Evolutionary conservation across 2,329 filamentous ascomycete species (phyloP).

Genomic region (Fusarium sp.): DNA sequence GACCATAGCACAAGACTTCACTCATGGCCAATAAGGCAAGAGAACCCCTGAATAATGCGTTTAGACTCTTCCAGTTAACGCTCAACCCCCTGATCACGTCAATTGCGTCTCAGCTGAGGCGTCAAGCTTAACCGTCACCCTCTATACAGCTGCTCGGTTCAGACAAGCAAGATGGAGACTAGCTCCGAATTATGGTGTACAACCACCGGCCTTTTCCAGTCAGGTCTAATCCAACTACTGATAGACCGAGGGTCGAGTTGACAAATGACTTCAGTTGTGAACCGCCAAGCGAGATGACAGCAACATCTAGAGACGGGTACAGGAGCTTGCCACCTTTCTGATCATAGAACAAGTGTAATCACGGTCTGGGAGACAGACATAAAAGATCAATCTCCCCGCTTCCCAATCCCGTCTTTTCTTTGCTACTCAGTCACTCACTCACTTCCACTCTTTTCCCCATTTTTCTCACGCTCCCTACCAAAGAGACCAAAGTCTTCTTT

Average conservation of each 20-base stretch:
- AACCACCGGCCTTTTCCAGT: too few species aligned
- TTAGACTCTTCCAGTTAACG: not conserved
- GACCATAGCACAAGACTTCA: not conserved
- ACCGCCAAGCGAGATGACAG: slow-evolving; percentile 8
- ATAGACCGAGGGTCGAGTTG: too few species aligned
- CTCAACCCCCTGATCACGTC: too few species aligned
- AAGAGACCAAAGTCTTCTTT: not conserved
- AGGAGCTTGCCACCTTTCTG: not conserved
- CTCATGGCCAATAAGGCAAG: not conserved
- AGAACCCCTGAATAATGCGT: not conserved
- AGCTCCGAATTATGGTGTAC: too few species aligned
- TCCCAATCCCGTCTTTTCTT: not conserved
- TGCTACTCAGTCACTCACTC: slow-evolving; percentile 24
- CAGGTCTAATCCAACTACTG: too few species aligned
- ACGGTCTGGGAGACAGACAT: not conserved
- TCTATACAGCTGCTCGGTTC: too few species aligned
- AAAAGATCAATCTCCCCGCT: slow-evolving; percentile 12
- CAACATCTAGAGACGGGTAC: not conserved
- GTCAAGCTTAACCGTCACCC: too few species aligned
- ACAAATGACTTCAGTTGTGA: not conserved
- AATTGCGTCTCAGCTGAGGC: too few species aligned
- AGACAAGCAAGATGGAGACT: too few species aligned
- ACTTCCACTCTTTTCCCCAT: slow-evolving; percentile 9
- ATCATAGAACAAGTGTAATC: not conserved
- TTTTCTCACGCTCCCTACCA: slow-evolving; percentile 5